These are phyloP conservation scores for Phytophthora rubi DNA, from an alignment of 352 stramenopile species.

Conservation along the genomic window DNA sequence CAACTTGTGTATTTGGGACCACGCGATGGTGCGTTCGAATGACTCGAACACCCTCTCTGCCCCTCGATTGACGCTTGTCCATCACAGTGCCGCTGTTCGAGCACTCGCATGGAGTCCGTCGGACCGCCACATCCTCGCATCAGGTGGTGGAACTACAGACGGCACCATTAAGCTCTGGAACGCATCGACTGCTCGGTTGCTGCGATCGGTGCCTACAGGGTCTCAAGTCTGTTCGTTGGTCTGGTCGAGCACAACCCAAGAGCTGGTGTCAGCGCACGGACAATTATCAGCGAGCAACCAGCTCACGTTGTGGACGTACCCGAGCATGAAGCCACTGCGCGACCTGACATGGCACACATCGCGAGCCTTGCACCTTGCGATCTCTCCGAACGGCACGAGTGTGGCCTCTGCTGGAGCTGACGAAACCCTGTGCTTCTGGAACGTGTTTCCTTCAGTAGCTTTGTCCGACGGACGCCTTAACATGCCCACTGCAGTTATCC, in stretches of 20 bases:
- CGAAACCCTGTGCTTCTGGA: slow-evolving; percentile 98
- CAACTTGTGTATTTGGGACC: no score
- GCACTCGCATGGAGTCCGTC: no score
- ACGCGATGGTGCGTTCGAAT: no score
- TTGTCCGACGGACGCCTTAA: no score
- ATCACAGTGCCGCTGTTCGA: no score
- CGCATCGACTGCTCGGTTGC: slow-evolving; percentile 50
- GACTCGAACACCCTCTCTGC: no score
- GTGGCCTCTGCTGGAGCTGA: slow-evolving; percentile 95
- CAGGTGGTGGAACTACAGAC: no score
- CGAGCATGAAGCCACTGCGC: slow-evolving; percentile 92
- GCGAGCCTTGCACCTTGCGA: slow-evolving; percentile 90
- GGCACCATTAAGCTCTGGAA: slow-evolving; percentile 61
- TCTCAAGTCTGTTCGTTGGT: no score
- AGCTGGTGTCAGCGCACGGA: slow-evolving; percentile 96
- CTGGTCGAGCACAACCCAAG: slow-evolving; percentile 52
- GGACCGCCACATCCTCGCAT: no score
- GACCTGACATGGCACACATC: slow-evolving; percentile 95
- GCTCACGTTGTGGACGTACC: slow-evolving; percentile 96
- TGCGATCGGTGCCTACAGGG: slow-evolving; percentile 91
- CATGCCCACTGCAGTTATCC: neutral
- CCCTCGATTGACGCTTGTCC: no score
- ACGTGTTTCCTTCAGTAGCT: slow-evolving; percentile 71
- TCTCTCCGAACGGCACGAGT: slow-evolving; percentile 91
- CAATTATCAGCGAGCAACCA: slow-evolving; percentile 90